Percentiles rank a stretch among this genome's conserved stretches.
These are phyloP conservation scores for Tylopilus subfusipes DNA, from an alignment of 768 basidiomycete species.

Conservation along the genomic window DNA sequence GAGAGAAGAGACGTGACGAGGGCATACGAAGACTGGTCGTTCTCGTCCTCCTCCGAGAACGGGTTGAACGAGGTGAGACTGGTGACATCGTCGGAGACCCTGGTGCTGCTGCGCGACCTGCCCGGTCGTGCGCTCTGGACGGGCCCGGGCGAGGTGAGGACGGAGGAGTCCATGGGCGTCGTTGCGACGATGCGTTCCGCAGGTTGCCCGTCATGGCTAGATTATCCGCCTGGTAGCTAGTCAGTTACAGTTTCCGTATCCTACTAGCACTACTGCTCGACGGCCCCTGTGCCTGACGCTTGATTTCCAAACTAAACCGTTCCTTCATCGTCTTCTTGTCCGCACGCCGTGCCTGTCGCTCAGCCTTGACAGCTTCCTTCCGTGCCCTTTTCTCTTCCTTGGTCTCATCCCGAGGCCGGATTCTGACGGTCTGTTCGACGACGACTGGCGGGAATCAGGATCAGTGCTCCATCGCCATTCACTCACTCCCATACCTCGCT, in stretches of 20 bases:
- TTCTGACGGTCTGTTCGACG: conserved; percentile 49
- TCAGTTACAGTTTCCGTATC: conserved; percentile 18
- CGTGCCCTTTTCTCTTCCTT: conserved; percentile 70
- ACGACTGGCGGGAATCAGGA: conserved; percentile 10
- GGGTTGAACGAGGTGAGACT: conserved; percentile 86
- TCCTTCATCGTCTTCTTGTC: conserved; percentile 69
- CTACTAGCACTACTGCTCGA: conserved; percentile 40
- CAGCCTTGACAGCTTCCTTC: conserved; percentile 66
- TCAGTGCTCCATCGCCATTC: not conserved
- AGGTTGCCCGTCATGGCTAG: conserved; percentile 13
- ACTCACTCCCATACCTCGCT: conserved; percentile 22
- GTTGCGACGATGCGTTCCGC: conserved; percentile 5
- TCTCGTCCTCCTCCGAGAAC: conserved; percentile 90
- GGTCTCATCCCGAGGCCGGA: conserved; percentile 72
- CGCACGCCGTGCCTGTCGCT: conserved; percentile 57
- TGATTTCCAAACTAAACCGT: conserved; percentile 59
- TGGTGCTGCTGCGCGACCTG: conserved; percentile 62
- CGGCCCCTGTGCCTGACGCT: conserved; percentile 51
- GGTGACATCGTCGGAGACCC: conserved; percentile 55
- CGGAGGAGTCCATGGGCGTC: conserved; percentile 31
- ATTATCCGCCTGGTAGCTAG: not conserved
- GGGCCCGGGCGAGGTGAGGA: conserved; percentile 28
- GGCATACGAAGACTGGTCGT: conserved; percentile 83
- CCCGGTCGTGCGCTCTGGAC: conserved; percentile 37
- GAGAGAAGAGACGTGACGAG: conserved; percentile 79